Conservation (phyloP, 768 basidiomycete species). For the Royoungia palumana region DNA sequence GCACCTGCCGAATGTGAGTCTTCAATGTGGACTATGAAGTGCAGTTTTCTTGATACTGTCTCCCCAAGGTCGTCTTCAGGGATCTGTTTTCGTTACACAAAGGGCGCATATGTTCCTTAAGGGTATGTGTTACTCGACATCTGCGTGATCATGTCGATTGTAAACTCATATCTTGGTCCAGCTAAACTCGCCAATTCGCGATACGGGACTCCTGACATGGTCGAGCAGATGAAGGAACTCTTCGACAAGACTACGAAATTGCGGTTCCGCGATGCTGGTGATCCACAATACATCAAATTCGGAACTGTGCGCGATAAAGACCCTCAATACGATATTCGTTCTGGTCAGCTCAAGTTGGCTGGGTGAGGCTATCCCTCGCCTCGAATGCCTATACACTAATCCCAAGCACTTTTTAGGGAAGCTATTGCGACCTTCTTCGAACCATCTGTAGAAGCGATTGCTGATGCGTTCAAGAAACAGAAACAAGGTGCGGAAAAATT, state of each 20-base stretch:
- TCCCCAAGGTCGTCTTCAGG: constrained; percentile 34
- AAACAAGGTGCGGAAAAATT: constrained; percentile 12
- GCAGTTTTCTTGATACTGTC: not conserved
- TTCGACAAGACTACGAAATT: constrained; percentile 39
- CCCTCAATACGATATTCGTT: constrained; percentile 30
- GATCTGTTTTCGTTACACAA: constrained; percentile 36
- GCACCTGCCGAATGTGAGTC: constrained; percentile 29
- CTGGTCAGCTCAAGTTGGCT: constrained; percentile 36
- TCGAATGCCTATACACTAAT: not conserved
- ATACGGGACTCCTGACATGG: constrained; percentile 28
- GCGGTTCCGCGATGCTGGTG: constrained; percentile 35
- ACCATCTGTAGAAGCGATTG: constrained; percentile 37
- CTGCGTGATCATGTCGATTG: not conserved
- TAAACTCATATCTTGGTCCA: constrained; percentile 4
- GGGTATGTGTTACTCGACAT: constrained; percentile 13
- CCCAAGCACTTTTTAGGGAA: constrained; percentile 16
- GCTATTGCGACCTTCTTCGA: constrained; percentile 41
- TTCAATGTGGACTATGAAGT: no score
- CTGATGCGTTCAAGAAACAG: constrained; percentile 33
- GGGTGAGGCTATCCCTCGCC: constrained; percentile 26
- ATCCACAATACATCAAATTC: constrained; percentile 38
- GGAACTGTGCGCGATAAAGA: constrained; percentile 37
- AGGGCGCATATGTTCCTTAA: constrained; percentile 27
- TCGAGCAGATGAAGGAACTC: constrained; percentile 29
- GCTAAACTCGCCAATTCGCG: constrained; percentile 29